Base-by-base conservation (phyloP, 306 rosid genomes). In the Parietaria judaica region DNA sequence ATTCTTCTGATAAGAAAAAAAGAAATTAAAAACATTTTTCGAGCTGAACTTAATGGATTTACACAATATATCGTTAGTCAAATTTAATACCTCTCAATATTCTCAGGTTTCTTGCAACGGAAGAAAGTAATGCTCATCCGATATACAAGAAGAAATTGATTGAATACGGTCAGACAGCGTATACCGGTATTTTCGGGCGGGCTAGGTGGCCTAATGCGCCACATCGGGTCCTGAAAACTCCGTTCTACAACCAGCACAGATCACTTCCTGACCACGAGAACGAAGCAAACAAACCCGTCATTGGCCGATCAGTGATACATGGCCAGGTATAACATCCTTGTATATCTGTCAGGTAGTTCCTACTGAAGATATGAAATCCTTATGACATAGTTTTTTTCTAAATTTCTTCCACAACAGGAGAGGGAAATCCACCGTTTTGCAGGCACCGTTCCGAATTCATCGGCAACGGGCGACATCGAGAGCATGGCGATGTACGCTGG, bases 401-500 rank as follows among this genome's bases (percentile, higher is more conserved):
- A 41, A 41, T 5, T 41, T 41, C 45, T 41, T 41, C 45, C 9
- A 5, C 45, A 1, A 41, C 72, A 89, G 95, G 84, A 83, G 53
- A 80, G 63, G 74, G 95, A 83, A 36, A 81, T 85, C 50, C 70
- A 71, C 0, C 86, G 79, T 16, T 82, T 81, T 56, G 84, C 83
- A 0, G 91, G 96, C 39, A 80, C 91, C 15, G 91, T 81, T 39
- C 97, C 96, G 10, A 91, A 87, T 56, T 23, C 0, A 60, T 67
- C 81, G 3, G 64, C 97, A 35, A 77, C 76, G 6, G 95, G 87
- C 39, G 94, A 86, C 64, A 63, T 90, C 6, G 94, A 84, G 76
- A 86, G 95, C 78, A 90, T 90, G 97, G 87, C 64, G 1, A 65
- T 90, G 95, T 90, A 80, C 83, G 94, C 88, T n/a, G 94, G 94